A percentile compares a stretch with the other conserved stretches of the same genome.
These are phyloP conservation scores for Tolypocladium ovalisporum DNA, from an alignment of 2,329 filamentous ascomycete species.

Conservation along the genomic window DNA sequence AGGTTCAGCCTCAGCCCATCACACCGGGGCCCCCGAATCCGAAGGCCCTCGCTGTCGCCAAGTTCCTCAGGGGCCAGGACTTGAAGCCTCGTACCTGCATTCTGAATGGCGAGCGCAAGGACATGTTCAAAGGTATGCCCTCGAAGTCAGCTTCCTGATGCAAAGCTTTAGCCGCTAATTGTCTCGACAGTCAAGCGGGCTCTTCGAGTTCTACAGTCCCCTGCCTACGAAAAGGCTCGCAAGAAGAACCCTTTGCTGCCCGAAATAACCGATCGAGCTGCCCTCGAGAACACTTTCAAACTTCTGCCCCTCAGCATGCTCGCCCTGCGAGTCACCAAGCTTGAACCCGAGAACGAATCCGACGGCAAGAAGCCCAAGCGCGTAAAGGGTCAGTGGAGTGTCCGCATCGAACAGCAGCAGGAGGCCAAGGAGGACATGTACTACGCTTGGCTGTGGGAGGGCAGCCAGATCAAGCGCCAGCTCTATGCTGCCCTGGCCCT, in stretches of 20 bases:
- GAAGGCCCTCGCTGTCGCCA: constrained; percentile 76
- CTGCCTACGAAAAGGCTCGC: constrained; percentile 79
- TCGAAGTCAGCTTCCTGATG: neutral
- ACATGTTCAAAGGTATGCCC: constrained; percentile 81
- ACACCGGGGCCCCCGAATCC: constrained; percentile 76
- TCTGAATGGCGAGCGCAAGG: constrained; percentile 89
- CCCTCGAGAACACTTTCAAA: constrained; percentile 90
- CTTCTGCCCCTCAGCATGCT: constrained; percentile 89
- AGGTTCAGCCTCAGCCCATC: constrained; percentile 54
- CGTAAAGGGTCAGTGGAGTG: constrained; percentile 91
- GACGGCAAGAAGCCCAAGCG: constrained; percentile 68
- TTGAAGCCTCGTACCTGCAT: constrained; percentile 87
- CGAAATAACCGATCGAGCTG: constrained; percentile 74
- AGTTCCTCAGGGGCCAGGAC: constrained; percentile 74
- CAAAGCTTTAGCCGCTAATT: neutral
- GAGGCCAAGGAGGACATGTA: constrained; percentile 80
- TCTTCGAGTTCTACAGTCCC: constrained; percentile 78
- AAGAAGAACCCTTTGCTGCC: constrained; percentile 86
- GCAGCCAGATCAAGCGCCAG: constrained; percentile 86
- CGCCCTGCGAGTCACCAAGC: constrained; percentile 77
- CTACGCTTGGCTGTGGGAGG: constrained; percentile 95
- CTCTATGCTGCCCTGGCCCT: constrained; percentile 80
- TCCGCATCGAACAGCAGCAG: constrained; percentile 92
- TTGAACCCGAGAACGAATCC: constrained; percentile 53
- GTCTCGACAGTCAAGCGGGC: constrained; percentile 79